A percentile compares a stretch with the other conserved stretches of the same genome.
Conservation (phyloP, 164 flowering plant genomes). For the Stephania japonica region DNA sequence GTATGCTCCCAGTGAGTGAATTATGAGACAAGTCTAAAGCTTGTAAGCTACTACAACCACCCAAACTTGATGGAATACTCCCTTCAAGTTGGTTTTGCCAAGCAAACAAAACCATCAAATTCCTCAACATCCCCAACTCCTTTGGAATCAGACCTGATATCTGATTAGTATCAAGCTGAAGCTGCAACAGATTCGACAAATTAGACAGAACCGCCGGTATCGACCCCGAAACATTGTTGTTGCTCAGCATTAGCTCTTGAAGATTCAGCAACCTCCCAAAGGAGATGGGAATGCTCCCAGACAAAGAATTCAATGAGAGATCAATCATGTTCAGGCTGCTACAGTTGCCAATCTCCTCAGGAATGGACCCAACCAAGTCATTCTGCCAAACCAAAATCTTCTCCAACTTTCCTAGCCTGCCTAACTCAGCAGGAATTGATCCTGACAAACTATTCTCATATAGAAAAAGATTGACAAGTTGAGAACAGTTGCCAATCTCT, state of each 20-base stretch:
- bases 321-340: conserved; percentile 49
- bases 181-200: conserved; percentile 36
- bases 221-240: conserved; percentile 63
- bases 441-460: conserved; percentile 75
- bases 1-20: conserved; percentile 58
- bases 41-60: conserved; percentile 41
- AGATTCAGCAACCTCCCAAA: conserved; percentile 47
- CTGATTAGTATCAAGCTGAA: conserved; percentile 62
- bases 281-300: conserved; percentile 66
- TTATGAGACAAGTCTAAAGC: conserved; percentile 67
- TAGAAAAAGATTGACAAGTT: conserved; percentile 59
- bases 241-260: conserved; percentile 64
- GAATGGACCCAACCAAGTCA: conserved; percentile 55
- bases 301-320: conserved; percentile 64
- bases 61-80: conserved; percentile 50
- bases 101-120: conserved; percentile 49
- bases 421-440: conserved; percentile 59
- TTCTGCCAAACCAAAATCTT: conserved; percentile 77
- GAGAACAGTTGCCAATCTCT: conserved; percentile 71
- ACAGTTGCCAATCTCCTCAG: conserved; percentile 81
- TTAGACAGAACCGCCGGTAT: conserved; percentile 54
- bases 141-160: conserved; percentile 61
- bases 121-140: conserved; percentile 45
- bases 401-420: conserved; percentile 64
- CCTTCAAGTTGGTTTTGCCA: conserved; percentile 78